Percentiles rank a stretch among this genome's conserved stretches.
phyloP scores from a whole-genome alignment of 78 protist genomes.

The Capsaspora owczarzaki region DNA sequence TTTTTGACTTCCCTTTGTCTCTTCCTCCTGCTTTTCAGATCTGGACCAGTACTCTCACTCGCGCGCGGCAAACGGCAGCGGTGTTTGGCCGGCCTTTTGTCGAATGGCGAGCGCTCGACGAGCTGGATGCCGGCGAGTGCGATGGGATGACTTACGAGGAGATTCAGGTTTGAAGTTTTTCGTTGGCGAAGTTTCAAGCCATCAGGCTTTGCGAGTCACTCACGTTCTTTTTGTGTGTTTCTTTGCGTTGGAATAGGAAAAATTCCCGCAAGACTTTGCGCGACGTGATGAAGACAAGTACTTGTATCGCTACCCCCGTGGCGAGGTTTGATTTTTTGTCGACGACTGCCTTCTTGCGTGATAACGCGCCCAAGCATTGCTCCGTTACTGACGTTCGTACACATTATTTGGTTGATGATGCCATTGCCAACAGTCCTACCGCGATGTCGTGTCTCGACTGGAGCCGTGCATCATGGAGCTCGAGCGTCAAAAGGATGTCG shows the following conservation, averaged over 20 bases:
- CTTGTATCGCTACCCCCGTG: conserved; percentile 80
- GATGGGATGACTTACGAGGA: conserved; percentile 89
- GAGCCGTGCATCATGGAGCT: conserved; percentile 82
- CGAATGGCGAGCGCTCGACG: conserved; percentile 70
- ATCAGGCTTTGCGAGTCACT: too few species aligned
- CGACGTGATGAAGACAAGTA: conserved; percentile 62
- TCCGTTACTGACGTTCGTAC: too few species aligned
- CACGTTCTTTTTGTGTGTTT: background rate
- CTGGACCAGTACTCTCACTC: background rate
- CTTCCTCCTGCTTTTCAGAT: background rate
- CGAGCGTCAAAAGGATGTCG: conserved; percentile 41
- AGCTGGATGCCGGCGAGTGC: conserved; percentile 86
- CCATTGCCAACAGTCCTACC: conserved; percentile 65
- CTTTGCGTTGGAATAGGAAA: conserved; percentile 51
- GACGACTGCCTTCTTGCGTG: too few species aligned
- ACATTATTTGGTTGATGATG: too few species aligned
- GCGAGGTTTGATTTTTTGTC: too few species aligned
- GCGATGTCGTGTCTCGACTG: conserved; percentile 69
- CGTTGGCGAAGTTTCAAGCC: too few species aligned
- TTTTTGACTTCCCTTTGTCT: background rate
- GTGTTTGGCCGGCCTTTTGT: too few species aligned
- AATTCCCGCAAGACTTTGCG: conserved; percentile 56
- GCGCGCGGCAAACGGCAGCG: too few species aligned
- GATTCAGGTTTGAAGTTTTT: too few species aligned
- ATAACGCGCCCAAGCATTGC: too few species aligned